These are phyloP conservation scores for Didymellaceae sp. DNA, from an alignment of 2,329 filamentous ascomycete species.

Conservation along the genomic window DNA sequence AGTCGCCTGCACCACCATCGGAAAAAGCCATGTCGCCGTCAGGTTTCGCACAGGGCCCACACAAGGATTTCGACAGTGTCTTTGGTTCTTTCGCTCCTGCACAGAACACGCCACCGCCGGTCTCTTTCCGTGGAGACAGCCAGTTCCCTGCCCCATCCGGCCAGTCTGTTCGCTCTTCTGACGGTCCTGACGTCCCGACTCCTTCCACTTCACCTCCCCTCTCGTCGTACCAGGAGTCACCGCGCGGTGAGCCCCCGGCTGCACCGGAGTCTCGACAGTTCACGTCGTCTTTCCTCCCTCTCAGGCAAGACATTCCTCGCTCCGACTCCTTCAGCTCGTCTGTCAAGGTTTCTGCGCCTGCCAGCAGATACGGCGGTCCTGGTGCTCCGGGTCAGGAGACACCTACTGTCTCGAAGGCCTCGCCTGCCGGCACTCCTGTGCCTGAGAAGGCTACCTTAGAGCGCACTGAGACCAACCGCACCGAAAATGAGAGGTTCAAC, in stretches of 20 bases:
- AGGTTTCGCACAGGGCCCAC: slow-evolving; percentile 53
- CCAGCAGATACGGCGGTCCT: slow-evolving; percentile 64
- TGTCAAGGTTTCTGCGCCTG: slow-evolving; percentile 76
- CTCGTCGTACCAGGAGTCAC: slow-evolving; percentile 60
- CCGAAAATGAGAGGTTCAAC: slow-evolving; percentile 46
- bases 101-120: slow-evolving; percentile 58
- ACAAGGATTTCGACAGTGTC: slow-evolving; percentile 75
- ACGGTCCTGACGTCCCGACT: slow-evolving; percentile 61
- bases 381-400: slow-evolving; percentile 53
- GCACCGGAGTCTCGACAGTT: slow-evolving; percentile 78
- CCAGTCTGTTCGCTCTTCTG: slow-evolving; percentile 53
- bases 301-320: slow-evolving; percentile 62
- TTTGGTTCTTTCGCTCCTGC: slow-evolving; percentile 71
- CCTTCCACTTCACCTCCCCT: slow-evolving; percentile 69
- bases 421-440: slow-evolving; percentile 59
- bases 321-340: slow-evolving; percentile 77
- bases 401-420: slow-evolving; percentile 52
- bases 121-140: slow-evolving; percentile 66
- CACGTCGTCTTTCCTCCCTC: slow-evolving; percentile 76
- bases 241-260: slow-evolving; percentile 66
- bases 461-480: slow-evolving; percentile 43
- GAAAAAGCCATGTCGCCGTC: slow-evolving; percentile 60
- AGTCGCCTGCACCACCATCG: slow-evolving; percentile 56
- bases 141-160: slow-evolving; percentile 51
- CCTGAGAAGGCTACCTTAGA: slow-evolving; percentile 53